phyloP scores from a whole-genome alignment of 2,329 filamentous ascomycete genomes.

The Epichloe sibirici region DNA sequence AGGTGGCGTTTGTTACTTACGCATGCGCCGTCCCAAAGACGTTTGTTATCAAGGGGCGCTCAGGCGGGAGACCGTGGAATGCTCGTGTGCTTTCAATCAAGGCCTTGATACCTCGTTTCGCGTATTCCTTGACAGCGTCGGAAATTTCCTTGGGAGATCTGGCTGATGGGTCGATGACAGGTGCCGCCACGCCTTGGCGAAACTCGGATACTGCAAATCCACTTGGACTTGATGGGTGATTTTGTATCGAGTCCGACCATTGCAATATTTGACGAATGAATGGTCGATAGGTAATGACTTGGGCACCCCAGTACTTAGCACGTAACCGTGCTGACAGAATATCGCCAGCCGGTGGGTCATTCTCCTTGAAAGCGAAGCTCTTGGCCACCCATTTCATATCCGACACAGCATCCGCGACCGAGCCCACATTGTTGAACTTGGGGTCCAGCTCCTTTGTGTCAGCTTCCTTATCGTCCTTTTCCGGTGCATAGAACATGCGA shows the following conservation, averaged over 20 bases:
- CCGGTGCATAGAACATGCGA: slow-evolving; percentile 38
- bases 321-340: slow-evolving; percentile 75
- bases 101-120: slow-evolving; percentile 53
- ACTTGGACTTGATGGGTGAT: slow-evolving; percentile 22
- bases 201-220: slow-evolving; percentile 23
- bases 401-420: slow-evolving; percentile 31
- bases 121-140: slow-evolving; percentile 38
- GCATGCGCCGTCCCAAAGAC: slow-evolving; percentile 92
- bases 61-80: slow-evolving; percentile 53
- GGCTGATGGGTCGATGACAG: slow-evolving; percentile 24
- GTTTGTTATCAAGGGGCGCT: slow-evolving; percentile 80
- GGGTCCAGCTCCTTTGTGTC: slow-evolving; percentile 15
- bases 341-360: slow-evolving; percentile 58
- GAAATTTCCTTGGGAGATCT: slow-evolving; percentile 28
- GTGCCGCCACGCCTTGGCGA: slow-evolving; percentile 23
- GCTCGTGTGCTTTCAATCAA: slow-evolving; percentile 77
- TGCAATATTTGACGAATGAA: slow-evolving; percentile 50
- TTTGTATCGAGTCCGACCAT: slow-evolving; percentile 26
- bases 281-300: slow-evolving; percentile 78
- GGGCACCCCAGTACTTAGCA: slow-evolving; percentile 89
- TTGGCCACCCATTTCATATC: slow-evolving; percentile 34
- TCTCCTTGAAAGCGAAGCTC: slow-evolving; percentile 46
- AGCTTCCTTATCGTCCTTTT: slow-evolving; percentile 20
- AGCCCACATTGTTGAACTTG: slow-evolving; percentile 34
- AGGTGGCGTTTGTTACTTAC: slow-evolving; percentile 44